phyloP scores from a whole-genome alignment of 106 monocot species.

The Agapanthus africanus region DNA sequence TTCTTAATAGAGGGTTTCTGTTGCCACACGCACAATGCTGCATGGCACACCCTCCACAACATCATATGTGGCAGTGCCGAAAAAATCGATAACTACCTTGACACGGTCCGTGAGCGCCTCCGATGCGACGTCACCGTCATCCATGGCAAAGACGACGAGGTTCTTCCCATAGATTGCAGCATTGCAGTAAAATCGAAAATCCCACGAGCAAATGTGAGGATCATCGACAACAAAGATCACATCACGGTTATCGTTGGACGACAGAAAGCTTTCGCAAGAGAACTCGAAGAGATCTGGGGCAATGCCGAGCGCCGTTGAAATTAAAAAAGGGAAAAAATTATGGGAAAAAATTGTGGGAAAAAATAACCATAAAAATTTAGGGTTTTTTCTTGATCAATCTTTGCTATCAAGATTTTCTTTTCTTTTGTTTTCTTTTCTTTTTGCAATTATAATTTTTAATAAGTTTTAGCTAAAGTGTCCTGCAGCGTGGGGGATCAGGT shows the following conservation, averaged over 20 bases:
- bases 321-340: not conserved
- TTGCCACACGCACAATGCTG: conserved; percentile 25
- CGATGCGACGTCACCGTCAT: conserved; percentile 9
- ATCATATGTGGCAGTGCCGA: conserved; percentile 19
- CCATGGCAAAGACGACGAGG: conserved; percentile 17
- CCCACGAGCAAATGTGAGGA: conserved; percentile 10
- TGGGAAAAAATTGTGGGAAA: not conserved
- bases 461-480: not conserved
- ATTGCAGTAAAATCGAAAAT: conserved; percentile 15
- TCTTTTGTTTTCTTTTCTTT: not conserved
- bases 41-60: conserved; percentile 25
- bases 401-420: not conserved
- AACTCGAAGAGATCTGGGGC: conserved; percentile 18
- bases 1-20: conserved; percentile 22
- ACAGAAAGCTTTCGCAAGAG: conserved; percentile 18
- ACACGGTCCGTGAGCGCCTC: conserved; percentile 7
- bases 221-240: conserved; percentile 17
- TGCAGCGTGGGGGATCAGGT: not conserved
- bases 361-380: not conserved
- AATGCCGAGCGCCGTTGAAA: not conserved
- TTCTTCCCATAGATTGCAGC: conserved; percentile 17
- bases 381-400: not conserved
- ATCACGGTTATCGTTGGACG: conserved; percentile 20
- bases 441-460: not conserved
- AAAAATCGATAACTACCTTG: conserved; percentile 17